Conservation (phyloP, 805 yeast genomes). For the Starmerella davenportii region DNA sequence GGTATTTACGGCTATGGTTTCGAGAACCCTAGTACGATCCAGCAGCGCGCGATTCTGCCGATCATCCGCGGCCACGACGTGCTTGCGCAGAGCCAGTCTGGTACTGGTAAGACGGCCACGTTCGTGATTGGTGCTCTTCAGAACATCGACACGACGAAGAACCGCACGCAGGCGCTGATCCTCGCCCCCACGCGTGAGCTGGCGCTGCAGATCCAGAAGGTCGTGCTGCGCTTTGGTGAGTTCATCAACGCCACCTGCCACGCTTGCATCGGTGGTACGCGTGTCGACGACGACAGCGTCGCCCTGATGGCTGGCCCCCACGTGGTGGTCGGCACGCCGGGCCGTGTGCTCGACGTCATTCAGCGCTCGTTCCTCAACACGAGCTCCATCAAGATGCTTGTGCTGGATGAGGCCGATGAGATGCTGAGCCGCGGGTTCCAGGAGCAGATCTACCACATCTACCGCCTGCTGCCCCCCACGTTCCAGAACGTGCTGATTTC, state of each 20-base stretch:
- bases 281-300: conserved; percentile 70
- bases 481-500: conserved; percentile 89
- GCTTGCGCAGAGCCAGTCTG: conserved; percentile 78
- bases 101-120: conserved; percentile 85
- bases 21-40: conserved; percentile 93
- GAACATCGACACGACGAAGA: conserved; percentile 46
- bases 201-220: conserved; percentile 90
- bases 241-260: conserved; percentile 83
- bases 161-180: conserved; percentile 79
- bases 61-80: conserved; percentile 89
- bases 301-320: conserved; percentile 76
- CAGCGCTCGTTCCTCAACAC: conserved; percentile 72
- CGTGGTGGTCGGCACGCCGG: conserved; percentile 95
- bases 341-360: conserved; percentile 92
- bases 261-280: conserved; percentile 95
- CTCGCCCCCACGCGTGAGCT: conserved; percentile 96
- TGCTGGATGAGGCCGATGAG: conserved; percentile 97
- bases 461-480: conserved; percentile 67
- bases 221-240: conserved; percentile 73
- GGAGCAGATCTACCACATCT: conserved; percentile 88
- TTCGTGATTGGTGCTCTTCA: conserved; percentile 50
- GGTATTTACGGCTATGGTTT: conserved; percentile 63
- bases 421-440: conserved; percentile 83
- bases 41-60: conserved; percentile 91
- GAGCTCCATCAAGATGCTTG: conserved; percentile 75